Evolutionary conservation across 345 rosid genomes (phyloP).

Genomic region (Populus alba): DNA sequence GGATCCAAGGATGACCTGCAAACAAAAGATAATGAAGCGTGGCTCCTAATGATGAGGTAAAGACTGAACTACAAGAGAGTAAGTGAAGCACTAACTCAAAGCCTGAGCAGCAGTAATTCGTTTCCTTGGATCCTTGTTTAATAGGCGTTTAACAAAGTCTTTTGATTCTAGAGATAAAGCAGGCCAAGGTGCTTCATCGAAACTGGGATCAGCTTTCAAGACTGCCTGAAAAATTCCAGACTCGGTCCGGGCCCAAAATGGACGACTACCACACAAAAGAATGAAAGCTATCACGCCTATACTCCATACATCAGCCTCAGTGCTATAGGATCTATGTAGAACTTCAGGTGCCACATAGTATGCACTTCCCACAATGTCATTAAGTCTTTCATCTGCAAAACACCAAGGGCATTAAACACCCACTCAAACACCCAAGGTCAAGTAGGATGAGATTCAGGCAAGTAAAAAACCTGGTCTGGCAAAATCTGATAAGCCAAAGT

Average conservation of each 20-base stretch:
- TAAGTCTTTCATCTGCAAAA: constrained; percentile 78
- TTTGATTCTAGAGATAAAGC: constrained; percentile 75
- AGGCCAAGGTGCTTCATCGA: constrained; percentile 90
- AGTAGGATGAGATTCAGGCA: neutral
- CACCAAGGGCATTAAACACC: constrained; percentile 17
- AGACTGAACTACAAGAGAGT: constrained; percentile 19
- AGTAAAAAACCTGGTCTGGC: constrained; percentile 81
- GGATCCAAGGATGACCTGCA: constrained; percentile 94
- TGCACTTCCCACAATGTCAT: constrained; percentile 96
- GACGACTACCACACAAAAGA: constrained; percentile 93
- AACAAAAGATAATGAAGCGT: constrained; percentile 8
- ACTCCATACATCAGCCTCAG: constrained; percentile 99
- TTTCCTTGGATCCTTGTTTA: constrained; percentile 84
- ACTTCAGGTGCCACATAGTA: constrained; percentile 99
- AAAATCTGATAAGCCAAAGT: constrained; percentile 94
- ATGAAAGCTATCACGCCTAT: constrained; percentile 93
- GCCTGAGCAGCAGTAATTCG: constrained; percentile 97
- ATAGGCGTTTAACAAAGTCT: constrained; percentile 76
- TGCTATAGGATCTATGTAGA: constrained; percentile 80
- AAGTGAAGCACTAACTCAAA: constrained; percentile 52
- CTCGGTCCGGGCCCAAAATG: constrained; percentile 97
- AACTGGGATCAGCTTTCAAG: constrained; percentile 85
- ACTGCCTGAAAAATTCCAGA: constrained; percentile 91
- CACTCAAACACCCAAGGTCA: constrained; percentile 9
- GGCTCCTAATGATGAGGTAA: constrained; percentile 12